Evolutionary conservation across 1,139 yeast genomes (phyloP).

Genomic region (Magnusiomyces magnusii): DNA sequence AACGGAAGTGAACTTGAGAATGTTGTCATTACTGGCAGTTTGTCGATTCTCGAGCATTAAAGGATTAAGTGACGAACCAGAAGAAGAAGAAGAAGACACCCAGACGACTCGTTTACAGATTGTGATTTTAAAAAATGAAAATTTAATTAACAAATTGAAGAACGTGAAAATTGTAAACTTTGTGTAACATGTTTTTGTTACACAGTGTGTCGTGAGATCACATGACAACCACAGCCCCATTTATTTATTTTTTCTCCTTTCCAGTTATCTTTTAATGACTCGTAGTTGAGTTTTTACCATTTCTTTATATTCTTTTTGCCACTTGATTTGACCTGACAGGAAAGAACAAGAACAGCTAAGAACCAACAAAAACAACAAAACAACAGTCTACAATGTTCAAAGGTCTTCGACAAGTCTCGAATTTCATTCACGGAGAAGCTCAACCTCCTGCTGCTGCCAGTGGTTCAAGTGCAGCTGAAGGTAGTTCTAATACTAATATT

Average conservation of each 20-base stretch:
- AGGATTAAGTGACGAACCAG: neutral
- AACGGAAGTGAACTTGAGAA: slow-evolving; percentile 92
- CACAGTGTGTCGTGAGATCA: neutral
- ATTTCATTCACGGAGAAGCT: neutral
- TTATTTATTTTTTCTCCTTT: neutral
- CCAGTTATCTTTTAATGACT: neutral
- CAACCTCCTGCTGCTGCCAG: neutral
- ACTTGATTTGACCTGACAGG: neutral
- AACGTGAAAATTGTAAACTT: neutral
- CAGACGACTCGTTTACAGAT: neutral
- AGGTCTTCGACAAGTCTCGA: slow-evolving; percentile 3
- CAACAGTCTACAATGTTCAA: no score
- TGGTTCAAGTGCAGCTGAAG: neutral
- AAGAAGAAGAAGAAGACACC: no score
- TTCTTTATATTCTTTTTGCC: neutral
- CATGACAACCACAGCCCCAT: no score
- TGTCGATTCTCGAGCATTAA: slow-evolving; percentile 90
- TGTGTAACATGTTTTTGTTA: neutral
- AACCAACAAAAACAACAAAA: no score
- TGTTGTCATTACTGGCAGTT: slow-evolving; percentile 94
- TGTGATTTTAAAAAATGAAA: neutral
- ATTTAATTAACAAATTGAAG: no score
- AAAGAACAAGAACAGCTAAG: no score
- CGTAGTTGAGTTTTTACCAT: neutral
- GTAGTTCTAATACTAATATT: neutral